phyloP scores from a whole-genome alignment of 2,329 filamentous ascomycete genomes.

The Purpureocillium lavendulum region DNA sequence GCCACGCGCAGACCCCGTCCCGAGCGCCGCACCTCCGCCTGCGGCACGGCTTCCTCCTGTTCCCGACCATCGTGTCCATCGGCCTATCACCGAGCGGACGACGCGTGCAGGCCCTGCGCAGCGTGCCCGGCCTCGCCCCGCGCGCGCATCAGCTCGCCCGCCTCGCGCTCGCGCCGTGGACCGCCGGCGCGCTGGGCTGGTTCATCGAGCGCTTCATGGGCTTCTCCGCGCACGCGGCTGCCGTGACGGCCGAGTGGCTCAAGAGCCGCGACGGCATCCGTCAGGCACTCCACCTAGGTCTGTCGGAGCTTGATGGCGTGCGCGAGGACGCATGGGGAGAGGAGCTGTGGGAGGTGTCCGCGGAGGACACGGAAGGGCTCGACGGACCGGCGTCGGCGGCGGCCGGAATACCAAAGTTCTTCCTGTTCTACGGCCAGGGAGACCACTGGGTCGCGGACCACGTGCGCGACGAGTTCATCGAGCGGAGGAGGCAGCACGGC shows the following conservation, averaged over 20 bases:
- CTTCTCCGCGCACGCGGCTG: constrained; percentile 39
- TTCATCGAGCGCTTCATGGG: constrained; percentile 34
- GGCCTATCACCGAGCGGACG: constrained; percentile 52
- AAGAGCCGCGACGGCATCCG: constrained; percentile 48
- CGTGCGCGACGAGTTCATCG: constrained; percentile 48
- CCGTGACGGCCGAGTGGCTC: constrained; percentile 44
- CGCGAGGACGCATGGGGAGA: constrained; percentile 50
- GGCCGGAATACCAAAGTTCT: constrained; percentile 39
- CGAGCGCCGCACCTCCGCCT: constrained; percentile 31
- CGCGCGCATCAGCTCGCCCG: constrained; percentile 32
- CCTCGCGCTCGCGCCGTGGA: constrained; percentile 32
- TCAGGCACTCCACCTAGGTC: constrained; percentile 50
- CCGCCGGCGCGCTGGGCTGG: constrained; percentile 29
- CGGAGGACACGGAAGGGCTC: constrained; percentile 5
- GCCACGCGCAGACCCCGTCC: constrained; percentile 34
- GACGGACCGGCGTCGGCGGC: neutral
- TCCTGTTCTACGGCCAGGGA: constrained; percentile 49
- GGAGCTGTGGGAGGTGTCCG: constrained; percentile 44
- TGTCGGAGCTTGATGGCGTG: constrained; percentile 53
- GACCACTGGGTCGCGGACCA: constrained; percentile 56
- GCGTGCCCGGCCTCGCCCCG: constrained; percentile 30
- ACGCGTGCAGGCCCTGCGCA: constrained; percentile 30
- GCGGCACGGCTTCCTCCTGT: constrained; percentile 54
- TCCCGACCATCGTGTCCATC: constrained; percentile 68
- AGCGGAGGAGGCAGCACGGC: constrained; percentile 23